Base-by-base conservation (phyloP, 2,329 filamentous ascomycete species). In the Microdochium nivale region DNA sequence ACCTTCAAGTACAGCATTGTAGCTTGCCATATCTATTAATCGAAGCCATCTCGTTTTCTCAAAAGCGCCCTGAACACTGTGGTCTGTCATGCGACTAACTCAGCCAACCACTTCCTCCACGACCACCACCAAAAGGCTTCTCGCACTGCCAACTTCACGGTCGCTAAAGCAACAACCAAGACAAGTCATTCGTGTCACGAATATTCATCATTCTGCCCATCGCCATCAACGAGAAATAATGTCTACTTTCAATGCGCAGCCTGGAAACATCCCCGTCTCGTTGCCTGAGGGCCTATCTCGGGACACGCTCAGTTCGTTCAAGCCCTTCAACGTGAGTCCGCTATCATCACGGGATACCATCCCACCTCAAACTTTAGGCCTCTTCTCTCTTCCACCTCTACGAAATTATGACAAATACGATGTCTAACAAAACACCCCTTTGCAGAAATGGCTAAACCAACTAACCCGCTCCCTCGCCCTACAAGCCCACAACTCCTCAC, bases 381-480 rank as follows among this genome's bases (percentile, higher is more conserved):
- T n/a, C n/a, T n/a, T n/a, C n/a, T n/a, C n/a, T n/a, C n/a, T n/a
- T n/a, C n/a, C n/a, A n/a, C n/a, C 37, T 25, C n/a, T 35, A 8
- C 13, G 14, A 33, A n/a, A 14, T 32, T 44, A 44, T 25, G n/a
- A 30, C 24, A 40, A n/a, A n/a, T 30, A 3, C 40, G 49, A 51
- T 37, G 44, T 32, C 46, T 35, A 25, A 33, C 49, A 19, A 33
- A 14, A 35, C n/a, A n/a, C 37, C 30, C 16, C 25, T 1, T 4
- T 1, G 5, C 23, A 79, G 77, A 67, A 66, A 48, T 82, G 79
- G 79, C 63, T 79, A 52, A 56, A 62, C 2, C 78, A 69, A 14
- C 64, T 81, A 32, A 66, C 65, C 21, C 65, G 58, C 48, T 79
- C 77, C 19, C 72, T 81, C 32, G 51, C 62, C 19, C 68, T 75